Percentiles rank a stretch among this genome's conserved stretches.
phyloP scores from a whole-genome alignment of 257 asterid genomes.

The Ocimum tenuiflorum region DNA sequence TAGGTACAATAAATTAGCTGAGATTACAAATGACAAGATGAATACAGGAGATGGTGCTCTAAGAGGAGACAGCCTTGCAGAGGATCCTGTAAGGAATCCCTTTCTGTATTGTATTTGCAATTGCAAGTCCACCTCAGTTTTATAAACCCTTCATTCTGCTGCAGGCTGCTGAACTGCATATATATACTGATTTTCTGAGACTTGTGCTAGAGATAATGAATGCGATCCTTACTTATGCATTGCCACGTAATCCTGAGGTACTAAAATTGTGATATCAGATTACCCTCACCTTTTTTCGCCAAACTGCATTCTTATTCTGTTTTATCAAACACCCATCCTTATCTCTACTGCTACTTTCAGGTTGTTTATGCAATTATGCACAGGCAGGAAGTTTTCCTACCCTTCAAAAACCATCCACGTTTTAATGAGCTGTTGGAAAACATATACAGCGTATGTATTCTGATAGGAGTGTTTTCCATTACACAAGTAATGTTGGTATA shows the following conservation, averaged over 20 bases:
- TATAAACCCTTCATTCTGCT: slow-evolving; percentile 12
- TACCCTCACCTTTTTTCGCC: slow-evolving; percentile 8
- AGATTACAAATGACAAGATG: slow-evolving; percentile 70
- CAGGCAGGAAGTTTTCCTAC: slow-evolving; percentile 92
- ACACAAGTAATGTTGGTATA: slow-evolving; percentile 6
- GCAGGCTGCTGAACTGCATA: slow-evolving; percentile 90
- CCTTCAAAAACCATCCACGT: slow-evolving; percentile 92
- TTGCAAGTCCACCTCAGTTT: slow-evolving; percentile 9
- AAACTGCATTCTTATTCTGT: neutral
- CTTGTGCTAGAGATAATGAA: slow-evolving; percentile 89
- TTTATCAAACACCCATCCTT: neutral
- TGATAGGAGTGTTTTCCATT: neutral
- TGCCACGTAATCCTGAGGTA: slow-evolving; percentile 97
- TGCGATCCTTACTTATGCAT: slow-evolving; percentile 73
- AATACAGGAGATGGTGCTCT: slow-evolving; percentile 45
- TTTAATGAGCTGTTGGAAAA: slow-evolving; percentile 91
- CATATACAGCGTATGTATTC: slow-evolving; percentile 58
- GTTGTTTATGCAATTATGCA: slow-evolving; percentile 96
- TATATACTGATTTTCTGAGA: slow-evolving; percentile 84
- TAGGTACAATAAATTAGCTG: slow-evolving; percentile 96
- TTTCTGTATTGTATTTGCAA: slow-evolving; percentile 1
- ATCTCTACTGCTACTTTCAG: slow-evolving; percentile 40
- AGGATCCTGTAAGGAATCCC: slow-evolving; percentile 51
- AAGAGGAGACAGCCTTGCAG: slow-evolving; percentile 60
- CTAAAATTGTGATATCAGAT: slow-evolving; percentile 8